A percentile compares a stretch with the other conserved stretches of the same genome.
Evolutionary conservation across 441 rosid genomes (phyloP).

Genomic region (Eutrema salsugineum): DNA sequence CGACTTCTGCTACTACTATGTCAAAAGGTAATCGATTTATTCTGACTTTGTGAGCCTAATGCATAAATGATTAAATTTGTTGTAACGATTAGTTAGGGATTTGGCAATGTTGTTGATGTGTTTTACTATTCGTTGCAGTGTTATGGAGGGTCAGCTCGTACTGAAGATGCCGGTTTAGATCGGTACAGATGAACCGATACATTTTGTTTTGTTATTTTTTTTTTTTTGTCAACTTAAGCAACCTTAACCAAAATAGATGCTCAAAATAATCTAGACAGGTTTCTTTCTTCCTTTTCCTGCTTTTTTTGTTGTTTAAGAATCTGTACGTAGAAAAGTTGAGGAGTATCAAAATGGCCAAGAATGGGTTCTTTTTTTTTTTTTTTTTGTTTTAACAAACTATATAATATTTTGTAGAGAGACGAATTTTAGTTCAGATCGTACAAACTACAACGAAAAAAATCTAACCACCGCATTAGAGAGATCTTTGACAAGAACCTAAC

Average conservation of each 20-base stretch:
- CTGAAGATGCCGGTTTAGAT: slow-evolving; percentile 65
- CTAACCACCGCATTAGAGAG: not conserved
- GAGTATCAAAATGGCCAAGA: not conserved
- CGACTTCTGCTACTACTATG: slow-evolving; percentile 82
- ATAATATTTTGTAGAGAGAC: not conserved
- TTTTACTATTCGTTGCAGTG: slow-evolving; percentile 35
- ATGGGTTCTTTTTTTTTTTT: not conserved
- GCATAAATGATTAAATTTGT: not conserved
- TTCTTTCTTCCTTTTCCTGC: not conserved
- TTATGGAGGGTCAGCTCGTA: slow-evolving; percentile 61
- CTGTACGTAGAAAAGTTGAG: slow-evolving; percentile 6
- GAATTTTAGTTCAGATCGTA: not conserved
- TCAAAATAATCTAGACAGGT: slow-evolving; percentile 13
- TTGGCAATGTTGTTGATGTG: not conserved
- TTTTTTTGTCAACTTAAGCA: not conserved
- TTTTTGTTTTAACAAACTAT: not conserved
- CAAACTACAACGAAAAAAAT: not conserved
- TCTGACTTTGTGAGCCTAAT: not conserved
- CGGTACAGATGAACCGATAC: not conserved
- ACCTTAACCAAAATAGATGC: slow-evolving; percentile 19
- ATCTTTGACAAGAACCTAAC: not conserved
- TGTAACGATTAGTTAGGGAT: not conserved
- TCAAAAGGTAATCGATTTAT: slow-evolving; percentile 43
- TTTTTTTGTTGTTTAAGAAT: not conserved
- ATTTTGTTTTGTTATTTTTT: not conserved